Conservation (phyloP, 2,329 filamentous ascomycete species). For the Didymella pinodella region DNA sequence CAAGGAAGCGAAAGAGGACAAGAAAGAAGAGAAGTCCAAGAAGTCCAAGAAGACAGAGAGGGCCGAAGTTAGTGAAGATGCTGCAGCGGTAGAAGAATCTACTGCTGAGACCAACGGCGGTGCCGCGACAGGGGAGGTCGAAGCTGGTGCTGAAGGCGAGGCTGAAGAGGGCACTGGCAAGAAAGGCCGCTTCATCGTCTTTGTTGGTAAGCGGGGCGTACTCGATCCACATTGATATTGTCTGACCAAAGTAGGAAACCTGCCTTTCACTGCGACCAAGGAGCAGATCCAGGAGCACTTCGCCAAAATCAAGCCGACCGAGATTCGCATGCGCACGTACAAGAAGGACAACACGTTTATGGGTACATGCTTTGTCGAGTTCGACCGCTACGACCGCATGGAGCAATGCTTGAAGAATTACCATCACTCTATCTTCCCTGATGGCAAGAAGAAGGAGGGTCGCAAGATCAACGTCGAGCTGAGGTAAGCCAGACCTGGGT, state of each 20-base stretch:
- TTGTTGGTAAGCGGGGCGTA: slow-evolving; percentile 66
- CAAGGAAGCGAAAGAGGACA: slow-evolving; percentile 27
- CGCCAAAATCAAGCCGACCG: slow-evolving; percentile 72
- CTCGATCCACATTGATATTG: neutral
- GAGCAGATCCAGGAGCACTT: slow-evolving; percentile 78
- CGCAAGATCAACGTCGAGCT: slow-evolving; percentile 92
- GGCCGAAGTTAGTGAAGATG: slow-evolving; percentile 25
- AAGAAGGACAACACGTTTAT: slow-evolving; percentile 50
- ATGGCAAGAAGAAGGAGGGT: slow-evolving; percentile 62
- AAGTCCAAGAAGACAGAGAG: slow-evolving; percentile 29
- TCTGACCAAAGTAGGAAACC: slow-evolving; percentile 69
- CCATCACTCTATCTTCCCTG: slow-evolving; percentile 81
- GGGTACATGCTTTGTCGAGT: slow-evolving; percentile 73
- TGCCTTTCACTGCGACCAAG: slow-evolving; percentile 82
- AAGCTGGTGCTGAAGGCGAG: slow-evolving; percentile 22
- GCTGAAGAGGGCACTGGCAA: slow-evolving; percentile 42
- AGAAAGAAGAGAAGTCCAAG: slow-evolving; percentile 42
- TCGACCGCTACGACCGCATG: slow-evolving; percentile 85
- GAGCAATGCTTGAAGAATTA: slow-evolving; percentile 90
- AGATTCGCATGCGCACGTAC: slow-evolving; percentile 64
- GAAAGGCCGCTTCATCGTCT: slow-evolving; percentile 74
- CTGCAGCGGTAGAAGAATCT: slow-evolving; percentile 22
- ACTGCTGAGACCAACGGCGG: slow-evolving; percentile 29
- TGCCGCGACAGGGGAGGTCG: slow-evolving; percentile 25
- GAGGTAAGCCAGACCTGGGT: slow-evolving; percentile 64